Evolutionary conservation across 495 filamentous ascomycete species (phyloP).

Genomic region (Tetracladium marchalianum): DNA sequence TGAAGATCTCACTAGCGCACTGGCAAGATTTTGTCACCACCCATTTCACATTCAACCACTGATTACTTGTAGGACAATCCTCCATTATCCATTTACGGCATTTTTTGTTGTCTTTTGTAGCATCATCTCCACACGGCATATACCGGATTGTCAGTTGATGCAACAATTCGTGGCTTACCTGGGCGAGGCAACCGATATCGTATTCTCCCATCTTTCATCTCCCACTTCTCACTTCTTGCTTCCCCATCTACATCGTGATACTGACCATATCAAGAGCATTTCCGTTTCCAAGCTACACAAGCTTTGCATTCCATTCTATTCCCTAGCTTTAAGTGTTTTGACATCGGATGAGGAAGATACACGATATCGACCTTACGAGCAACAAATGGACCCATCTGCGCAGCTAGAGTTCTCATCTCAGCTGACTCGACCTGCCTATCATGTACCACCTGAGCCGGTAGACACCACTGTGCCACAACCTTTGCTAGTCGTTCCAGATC

Average conservation of each 20-base stretch:
- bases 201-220: neutral
- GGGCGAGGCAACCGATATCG: constrained; percentile 3
- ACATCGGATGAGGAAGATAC: neutral
- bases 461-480: too few species aligned
- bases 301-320: constrained; percentile 6
- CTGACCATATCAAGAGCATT: neutral
- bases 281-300: constrained; percentile 6
- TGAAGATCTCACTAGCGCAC: neutral
- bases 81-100: constrained; percentile 10
- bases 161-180: constrained; percentile 8
- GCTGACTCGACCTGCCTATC: neutral
- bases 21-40: neutral
- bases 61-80: constrained; percentile 3
- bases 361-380: neutral
- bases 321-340: neutral
- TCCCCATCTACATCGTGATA: neutral
- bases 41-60: neutral
- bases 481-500: too few species aligned
- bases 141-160: constrained; percentile 1
- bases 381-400: neutral
- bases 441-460: neutral
- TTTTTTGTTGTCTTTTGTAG: constrained; percentile 11
- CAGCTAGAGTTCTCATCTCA: neutral
- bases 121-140: neutral
- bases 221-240: too few species aligned